A percentile compares a stretch with the other conserved stretches of the same genome.
Evolutionary conservation across 306 rosid genomes (phyloP).

Genomic region (Purshia tridentata): DNA sequence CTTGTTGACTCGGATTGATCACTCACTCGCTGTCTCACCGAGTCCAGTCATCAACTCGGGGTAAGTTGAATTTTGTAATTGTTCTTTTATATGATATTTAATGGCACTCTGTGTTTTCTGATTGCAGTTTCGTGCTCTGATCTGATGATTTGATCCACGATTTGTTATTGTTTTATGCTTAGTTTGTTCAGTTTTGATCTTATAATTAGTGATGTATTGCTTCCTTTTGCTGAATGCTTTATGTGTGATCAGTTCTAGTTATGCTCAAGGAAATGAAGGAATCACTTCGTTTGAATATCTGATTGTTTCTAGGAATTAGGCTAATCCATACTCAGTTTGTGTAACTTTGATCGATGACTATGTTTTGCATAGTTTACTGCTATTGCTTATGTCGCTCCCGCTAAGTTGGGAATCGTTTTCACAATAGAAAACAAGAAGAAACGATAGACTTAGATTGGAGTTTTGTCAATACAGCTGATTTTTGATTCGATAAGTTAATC

Average conservation of each 20-base stretch:
- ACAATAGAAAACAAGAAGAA: background rate
- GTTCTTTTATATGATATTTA: background rate
- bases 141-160: conserved; percentile 18
- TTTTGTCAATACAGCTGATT: background rate
- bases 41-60: conserved; percentile 36
- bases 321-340: background rate
- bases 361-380: background rate
- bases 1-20: conserved; percentile 14
- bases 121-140: background rate
- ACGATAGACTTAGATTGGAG: background rate
- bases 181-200: background rate
- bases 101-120: background rate
- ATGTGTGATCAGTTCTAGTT: background rate
- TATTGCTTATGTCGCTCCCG: background rate
- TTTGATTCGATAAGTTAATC: background rate
- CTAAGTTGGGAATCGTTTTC: conserved; percentile 2
- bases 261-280: background rate
- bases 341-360: background rate
- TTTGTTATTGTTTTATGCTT: background rate
- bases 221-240: background rate
- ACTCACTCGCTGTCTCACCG: conserved; percentile 21
- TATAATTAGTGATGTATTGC: background rate
- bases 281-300: background rate
- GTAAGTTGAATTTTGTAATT: conserved; percentile 16
- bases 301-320: background rate